These are phyloP conservation scores for Argentina anserina DNA, from an alignment of 306 rosid species.

Conservation along the genomic window DNA sequence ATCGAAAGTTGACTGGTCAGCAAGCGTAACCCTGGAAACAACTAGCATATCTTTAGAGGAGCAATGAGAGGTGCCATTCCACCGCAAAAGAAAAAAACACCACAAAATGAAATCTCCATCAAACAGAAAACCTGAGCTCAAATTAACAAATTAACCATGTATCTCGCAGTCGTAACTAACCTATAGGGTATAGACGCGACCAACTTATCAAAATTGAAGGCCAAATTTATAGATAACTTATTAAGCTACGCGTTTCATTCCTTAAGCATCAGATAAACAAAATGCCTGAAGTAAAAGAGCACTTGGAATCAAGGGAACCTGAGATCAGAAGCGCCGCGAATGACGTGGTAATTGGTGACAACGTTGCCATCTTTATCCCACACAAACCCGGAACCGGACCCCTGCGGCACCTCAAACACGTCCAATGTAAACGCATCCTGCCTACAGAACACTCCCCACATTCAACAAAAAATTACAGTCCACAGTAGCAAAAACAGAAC, in stretches of 20 bases:
- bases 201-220: neutral
- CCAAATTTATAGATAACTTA: neutral
- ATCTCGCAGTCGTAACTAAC: neutral
- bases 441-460: conserved; percentile 43
- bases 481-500: neutral
- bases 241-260: neutral
- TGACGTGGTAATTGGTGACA: conserved; percentile 96
- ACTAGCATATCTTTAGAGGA: conserved; percentile 42
- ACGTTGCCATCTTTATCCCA: conserved; percentile 84
- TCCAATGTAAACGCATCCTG: conserved; percentile 97
- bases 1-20: conserved; percentile 87
- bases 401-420: conserved; percentile 93
- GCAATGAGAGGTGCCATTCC: neutral
- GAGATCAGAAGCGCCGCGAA: conserved; percentile 99
- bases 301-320: conserved; percentile 40
- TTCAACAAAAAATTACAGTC: neutral
- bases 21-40: conserved; percentile 85
- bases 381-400: conserved; percentile 95
- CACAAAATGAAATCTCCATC: neutral
- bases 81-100: neutral
- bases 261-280: neutral
- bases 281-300: neutral
- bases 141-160: neutral
- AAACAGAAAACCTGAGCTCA: neutral
- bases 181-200: neutral